These are phyloP conservation scores for Lachnellula hyalina DNA, from an alignment of 2,329 filamentous ascomycete genomes.

Conservation along the genomic window DNA sequence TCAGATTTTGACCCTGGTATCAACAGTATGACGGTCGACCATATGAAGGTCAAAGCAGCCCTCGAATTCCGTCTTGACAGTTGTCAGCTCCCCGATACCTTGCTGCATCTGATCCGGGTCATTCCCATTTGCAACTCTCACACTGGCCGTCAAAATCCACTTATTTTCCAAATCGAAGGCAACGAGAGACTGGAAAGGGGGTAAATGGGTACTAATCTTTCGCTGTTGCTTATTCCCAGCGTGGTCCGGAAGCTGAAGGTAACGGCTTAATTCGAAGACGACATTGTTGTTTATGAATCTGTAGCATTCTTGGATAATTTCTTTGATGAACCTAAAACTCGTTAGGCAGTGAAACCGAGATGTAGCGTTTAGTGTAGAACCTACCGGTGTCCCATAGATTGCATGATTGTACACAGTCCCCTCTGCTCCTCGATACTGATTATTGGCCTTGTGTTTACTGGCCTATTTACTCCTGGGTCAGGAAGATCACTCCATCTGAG, in stretches of 20 bases:
- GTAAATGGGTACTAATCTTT: slow-evolving; percentile 32
- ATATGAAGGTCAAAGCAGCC: slow-evolving; percentile 48
- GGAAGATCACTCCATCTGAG: slow-evolving; percentile 57
- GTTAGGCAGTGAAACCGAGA: slow-evolving; percentile 6
- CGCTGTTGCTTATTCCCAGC: slow-evolving; percentile 25
- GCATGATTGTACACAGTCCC: slow-evolving; percentile 43
- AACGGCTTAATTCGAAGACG: slow-evolving; percentile 26
- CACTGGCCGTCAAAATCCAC: slow-evolving; percentile 52
- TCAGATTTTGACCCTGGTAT: slow-evolving; percentile 40
- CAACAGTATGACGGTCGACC: slow-evolving; percentile 48
- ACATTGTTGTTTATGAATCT: slow-evolving; percentile 27
- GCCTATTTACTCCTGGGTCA: slow-evolving; percentile 38
- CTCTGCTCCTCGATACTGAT: slow-evolving; percentile 31
- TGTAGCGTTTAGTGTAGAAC: slow-evolving; percentile 11
- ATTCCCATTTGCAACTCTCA: slow-evolving; percentile 50
- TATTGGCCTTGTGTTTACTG: slow-evolving; percentile 27
- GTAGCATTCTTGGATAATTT: slow-evolving; percentile 23
- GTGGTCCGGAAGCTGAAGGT: slow-evolving; percentile 21
- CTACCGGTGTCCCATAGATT: slow-evolving; percentile 49
- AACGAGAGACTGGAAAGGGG: slow-evolving; percentile 42
- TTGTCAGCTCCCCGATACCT: slow-evolving; percentile 46
- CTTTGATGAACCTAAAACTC: slow-evolving; percentile 20
- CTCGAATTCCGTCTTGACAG: slow-evolving; percentile 42
- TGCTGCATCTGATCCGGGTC: slow-evolving; percentile 50
- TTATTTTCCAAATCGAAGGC: slow-evolving; percentile 43